These are phyloP conservation scores for Fraxinus excelsior DNA, from an alignment of 257 asterid species.

Conservation along the genomic window DNA sequence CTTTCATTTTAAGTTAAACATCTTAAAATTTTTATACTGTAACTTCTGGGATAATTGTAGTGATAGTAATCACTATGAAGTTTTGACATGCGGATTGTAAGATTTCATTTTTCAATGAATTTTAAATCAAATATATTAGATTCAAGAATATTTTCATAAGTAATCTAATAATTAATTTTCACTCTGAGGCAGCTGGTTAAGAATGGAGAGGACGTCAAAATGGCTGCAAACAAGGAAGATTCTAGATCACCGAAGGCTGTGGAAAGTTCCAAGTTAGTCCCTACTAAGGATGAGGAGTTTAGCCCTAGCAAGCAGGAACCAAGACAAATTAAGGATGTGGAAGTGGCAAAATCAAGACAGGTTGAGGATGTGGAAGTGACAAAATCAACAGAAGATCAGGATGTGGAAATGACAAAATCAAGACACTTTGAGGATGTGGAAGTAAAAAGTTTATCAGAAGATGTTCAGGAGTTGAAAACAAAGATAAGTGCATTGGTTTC, in stretches of 20 bases:
- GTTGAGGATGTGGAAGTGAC: not conserved
- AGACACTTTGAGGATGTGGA: not conserved
- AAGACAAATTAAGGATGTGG: not conserved
- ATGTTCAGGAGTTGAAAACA: conserved; percentile 26
- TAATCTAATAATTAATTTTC: not conserved
- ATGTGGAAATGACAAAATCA: not conserved
- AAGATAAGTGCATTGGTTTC: conserved; percentile 33
- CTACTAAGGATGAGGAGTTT: not conserved
- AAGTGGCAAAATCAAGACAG: not conserved
- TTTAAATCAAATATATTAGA: not conserved
- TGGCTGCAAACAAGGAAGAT: not conserved
- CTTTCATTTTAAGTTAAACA: not conserved
- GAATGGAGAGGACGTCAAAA: not conserved
- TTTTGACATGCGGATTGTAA: not conserved
- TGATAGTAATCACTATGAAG: not conserved
- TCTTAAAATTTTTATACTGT: not conserved
- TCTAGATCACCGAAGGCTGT: not conserved
- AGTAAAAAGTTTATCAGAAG: conserved; percentile 9
- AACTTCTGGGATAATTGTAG: not conserved
- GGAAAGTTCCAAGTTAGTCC: not conserved
- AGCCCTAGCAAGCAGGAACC: not conserved
- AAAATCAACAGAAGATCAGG: not conserved
- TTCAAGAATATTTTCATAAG: not conserved
- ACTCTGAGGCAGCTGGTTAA: not conserved
- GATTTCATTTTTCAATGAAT: not conserved